Evolutionary conservation across 345 rosid species (phyloP).

Genomic region (Barbarea vulgaris): DNA sequence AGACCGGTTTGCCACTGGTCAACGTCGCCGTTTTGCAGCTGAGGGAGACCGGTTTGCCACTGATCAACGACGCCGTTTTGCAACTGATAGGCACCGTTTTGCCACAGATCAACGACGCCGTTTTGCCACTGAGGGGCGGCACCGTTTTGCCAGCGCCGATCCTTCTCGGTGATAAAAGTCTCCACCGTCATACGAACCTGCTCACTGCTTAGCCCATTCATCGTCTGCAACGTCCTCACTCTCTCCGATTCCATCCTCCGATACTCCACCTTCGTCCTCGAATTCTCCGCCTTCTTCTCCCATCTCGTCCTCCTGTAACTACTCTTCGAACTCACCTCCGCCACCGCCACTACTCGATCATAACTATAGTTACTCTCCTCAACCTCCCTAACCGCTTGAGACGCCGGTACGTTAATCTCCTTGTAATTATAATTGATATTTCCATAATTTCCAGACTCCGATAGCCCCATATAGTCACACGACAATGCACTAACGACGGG

Average conservation of each 20-base stretch:
- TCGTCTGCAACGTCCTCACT: constrained; percentile 17
- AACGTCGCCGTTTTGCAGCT: neutral
- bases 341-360: neutral
- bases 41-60: neutral
- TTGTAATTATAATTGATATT: neutral
- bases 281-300: constrained; percentile 20
- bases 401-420: neutral
- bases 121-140: neutral
- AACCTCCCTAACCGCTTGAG: constrained; percentile 3
- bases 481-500: neutral
- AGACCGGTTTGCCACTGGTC: neutral
- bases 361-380: neutral
- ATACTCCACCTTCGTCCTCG: constrained; percentile 18
- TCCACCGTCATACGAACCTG: constrained; percentile 42
- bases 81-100: too few species aligned
- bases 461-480: too few species aligned
- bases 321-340: constrained; percentile 12
- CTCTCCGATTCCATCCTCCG: constrained; percentile 30
- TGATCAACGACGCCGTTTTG: neutral
- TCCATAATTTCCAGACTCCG: neutral
- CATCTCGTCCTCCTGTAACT: constrained; percentile 21
- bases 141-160: constrained; percentile 7
- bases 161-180: constrained; percentile 37
- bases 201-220: constrained; percentile 42
- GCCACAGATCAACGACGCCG: neutral